Evolutionary conservation across 2,329 filamentous ascomycete species (phyloP), one percentile per base, ranked within the genome.

Genomic region (Calonectria hongkongensis): DNA sequence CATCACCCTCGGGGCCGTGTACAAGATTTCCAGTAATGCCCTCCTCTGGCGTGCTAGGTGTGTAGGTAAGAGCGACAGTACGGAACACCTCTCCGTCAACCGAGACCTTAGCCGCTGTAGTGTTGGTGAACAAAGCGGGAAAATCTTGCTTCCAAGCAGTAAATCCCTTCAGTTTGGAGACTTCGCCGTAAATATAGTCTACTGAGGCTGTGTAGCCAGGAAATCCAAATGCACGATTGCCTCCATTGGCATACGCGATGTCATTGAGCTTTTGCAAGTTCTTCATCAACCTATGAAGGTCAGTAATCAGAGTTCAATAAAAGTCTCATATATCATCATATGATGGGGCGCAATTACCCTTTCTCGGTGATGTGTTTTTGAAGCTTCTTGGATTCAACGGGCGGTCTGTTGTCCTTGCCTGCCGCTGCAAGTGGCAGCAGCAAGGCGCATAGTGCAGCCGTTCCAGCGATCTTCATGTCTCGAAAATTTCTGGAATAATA

Each of bases 161-260:
- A 66, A 80, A 79, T 7, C 79, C 79, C 18, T 78, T 71, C n/a
- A 81, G 74, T 9, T 76, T 79, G 2, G 77, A 81, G 13, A 81
- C 66, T n/a, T 81, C 78, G 27, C 70, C 68, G 62, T 78, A 81
- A 43, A 82, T 80, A 41, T 70, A 82, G 47, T 85, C 83, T 0
- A 79, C 76, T 1, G 83, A 84, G 39, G 82, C 87, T 10, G 63
- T 74, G n/a, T 82, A 82, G 21, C 81, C 81, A 1, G 81, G 80
- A 18, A 80, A 73, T 8, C 81, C 81, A 4, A 82, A 82, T 2
- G 81, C 81, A 7, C 81, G 78, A 51, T 82, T 82, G 9, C 81
- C 81, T 18, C 80, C 81, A 21, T 82, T 82, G 36, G 73, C 79
- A 27, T 79, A 80, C 6, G 81, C 81, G n/a, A 82, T 82, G 16